Base-by-base conservation (phyloP, 345 rosid genomes). In the Trapa incisa region DNA sequence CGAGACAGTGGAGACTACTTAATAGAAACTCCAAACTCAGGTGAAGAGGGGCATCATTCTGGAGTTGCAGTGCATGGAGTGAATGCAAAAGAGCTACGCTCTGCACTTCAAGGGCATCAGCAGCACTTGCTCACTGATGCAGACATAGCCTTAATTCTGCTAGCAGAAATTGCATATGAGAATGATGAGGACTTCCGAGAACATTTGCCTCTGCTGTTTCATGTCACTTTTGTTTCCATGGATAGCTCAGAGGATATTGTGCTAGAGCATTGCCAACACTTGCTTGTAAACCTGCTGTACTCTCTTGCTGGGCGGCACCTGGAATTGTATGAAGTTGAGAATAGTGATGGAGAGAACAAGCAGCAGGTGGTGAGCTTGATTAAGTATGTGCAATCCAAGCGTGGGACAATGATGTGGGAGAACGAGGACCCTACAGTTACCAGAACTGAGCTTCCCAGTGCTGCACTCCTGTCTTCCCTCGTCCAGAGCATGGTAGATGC, bases 321-420 rank as follows among this genome's bases (percentile, higher is more conserved):
- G 83, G 99, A 94, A 83, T 83, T 91, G 36, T 94, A 94, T 74
- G 97, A 91, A 80, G 96, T 94, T 70, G 99, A 94, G 78, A 94
- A 81, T 78, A 85, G 80, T 67, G 99, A 91, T 62, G 96, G 99
- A 67, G 99, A 94, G 81, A 91, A 94, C 79, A 91, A 89, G 75
- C 99, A 91, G 79, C 96, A 91, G 80, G 99, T 94, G 66, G 92
- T 87, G 70, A 91, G 96, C 79, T 80, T 94, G 76, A 94, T 94
- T 75, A 94, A 94, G 83, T 91, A 94, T 61, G 99, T 94, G 63
- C 99, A 94, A 71, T 94, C 99, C 73, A 94, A 94, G 83, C 87
- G 99, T 62, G 99, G 99, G 69, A 89, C 89, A 83, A 94, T 94
- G 99, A 94, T 94, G 99, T 94, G 99, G 99, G 97, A 89, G 80